Conservation (phyloP, 306 rosid species). For the Quercus ilex region DNA sequence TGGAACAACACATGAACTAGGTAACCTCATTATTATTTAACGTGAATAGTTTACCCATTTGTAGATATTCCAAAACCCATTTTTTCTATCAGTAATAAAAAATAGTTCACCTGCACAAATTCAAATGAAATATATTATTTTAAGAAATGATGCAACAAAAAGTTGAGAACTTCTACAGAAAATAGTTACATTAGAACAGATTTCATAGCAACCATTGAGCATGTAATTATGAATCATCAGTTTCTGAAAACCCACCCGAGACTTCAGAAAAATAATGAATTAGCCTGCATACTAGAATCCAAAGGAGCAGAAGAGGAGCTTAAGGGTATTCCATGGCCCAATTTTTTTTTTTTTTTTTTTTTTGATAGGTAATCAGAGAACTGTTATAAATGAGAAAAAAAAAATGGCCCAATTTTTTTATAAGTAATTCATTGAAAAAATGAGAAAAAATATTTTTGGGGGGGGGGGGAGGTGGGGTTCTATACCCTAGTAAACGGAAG, state of each 20-base stretch:
- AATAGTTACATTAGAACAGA: conserved; percentile 1
- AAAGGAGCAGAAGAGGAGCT: neutral
- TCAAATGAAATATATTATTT: conserved; percentile 2
- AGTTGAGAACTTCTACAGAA: neutral
- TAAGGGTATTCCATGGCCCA: neutral
- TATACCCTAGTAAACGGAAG: neutral
- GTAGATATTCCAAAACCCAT: conserved; percentile 92
- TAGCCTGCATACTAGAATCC: neutral
- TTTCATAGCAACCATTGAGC: neutral
- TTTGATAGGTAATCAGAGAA: no score
- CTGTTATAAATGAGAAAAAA: no score
- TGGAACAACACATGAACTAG: neutral
- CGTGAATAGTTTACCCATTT: conserved; percentile 69
- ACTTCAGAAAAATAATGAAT: neutral
- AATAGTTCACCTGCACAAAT: conserved; percentile 77
- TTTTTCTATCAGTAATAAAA: conserved; percentile 73
- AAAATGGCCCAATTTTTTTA: neutral
- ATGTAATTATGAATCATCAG: neutral
- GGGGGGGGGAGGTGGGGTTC: no score
- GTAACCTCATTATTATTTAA: neutral
- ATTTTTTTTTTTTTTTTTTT: neutral
- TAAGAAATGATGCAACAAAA: conserved; percentile 10
- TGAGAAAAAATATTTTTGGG: neutral
- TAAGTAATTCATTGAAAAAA: neutral
- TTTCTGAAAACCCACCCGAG: neutral